A percentile compares a stretch with the other conserved stretches of the same genome.
Evolutionary conservation across 805 yeast species (phyloP).

Genomic region (Candida hungchunana): DNA sequence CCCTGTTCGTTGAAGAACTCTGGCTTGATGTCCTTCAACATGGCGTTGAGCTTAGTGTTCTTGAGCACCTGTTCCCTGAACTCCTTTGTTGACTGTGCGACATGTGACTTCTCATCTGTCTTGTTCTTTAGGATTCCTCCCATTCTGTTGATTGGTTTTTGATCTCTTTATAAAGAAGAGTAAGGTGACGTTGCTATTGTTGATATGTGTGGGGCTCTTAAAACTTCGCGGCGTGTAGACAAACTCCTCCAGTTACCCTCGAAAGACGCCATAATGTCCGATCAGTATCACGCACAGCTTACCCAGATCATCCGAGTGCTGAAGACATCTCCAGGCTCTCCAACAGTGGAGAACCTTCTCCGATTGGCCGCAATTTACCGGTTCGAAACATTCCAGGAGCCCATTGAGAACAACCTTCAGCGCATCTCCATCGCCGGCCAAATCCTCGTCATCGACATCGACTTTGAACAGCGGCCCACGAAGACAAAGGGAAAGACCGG

Average conservation of each 20-base stretch:
- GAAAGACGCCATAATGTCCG: constrained; percentile 16
- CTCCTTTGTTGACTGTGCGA: constrained; percentile 35
- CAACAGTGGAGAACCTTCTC: constrained; percentile 24
- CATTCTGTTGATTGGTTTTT: constrained; percentile 7
- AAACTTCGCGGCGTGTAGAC: background rate
- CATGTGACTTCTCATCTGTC: constrained; percentile 26
- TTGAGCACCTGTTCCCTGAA: constrained; percentile 69
- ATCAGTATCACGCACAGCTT: constrained; percentile 21
- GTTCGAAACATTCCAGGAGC: constrained; percentile 25
- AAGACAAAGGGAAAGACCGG: constrained; percentile 13
- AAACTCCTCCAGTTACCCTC: background rate
- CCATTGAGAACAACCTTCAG: constrained; percentile 12
- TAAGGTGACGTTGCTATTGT: background rate
- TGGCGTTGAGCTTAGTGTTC: constrained; percentile 75
- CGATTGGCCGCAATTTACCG: constrained; percentile 26
- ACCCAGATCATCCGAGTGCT: constrained; percentile 18
- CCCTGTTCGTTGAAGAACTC: constrained; percentile 25
- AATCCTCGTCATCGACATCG: constrained; percentile 27
- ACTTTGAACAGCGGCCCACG: constrained; percentile 14
- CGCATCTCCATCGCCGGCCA: constrained; percentile 27
- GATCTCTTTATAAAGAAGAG: background rate
- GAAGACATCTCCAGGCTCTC: constrained; percentile 20
- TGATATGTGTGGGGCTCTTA: background rate
- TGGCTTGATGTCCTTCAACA: constrained; percentile 32
- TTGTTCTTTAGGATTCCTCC: constrained; percentile 56